A percentile compares a stretch with the other conserved stretches of the same genome.
Conservation (phyloP, 1,284 basidiomycete genomes). For the Gomphus bonarii region DNA sequence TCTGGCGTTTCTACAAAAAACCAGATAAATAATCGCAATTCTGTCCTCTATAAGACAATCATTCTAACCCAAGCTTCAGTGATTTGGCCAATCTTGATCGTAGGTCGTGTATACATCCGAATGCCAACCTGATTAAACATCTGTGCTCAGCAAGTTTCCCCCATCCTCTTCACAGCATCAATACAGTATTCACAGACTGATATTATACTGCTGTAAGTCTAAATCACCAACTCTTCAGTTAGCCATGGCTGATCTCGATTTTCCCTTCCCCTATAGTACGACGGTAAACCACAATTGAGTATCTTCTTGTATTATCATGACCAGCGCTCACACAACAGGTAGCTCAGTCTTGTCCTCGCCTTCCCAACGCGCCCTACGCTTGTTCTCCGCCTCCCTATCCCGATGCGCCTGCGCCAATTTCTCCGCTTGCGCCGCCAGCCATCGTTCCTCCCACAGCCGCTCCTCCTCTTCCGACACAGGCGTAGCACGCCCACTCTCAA, state of each 20-base stretch:
- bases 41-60: not conserved
- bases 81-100: slow-evolving; percentile 2
- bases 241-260: no score
- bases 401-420: slow-evolving; percentile 3
- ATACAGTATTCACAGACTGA: no score
- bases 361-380: slow-evolving; percentile 3
- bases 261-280: no score
- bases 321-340: not conserved
- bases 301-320: not conserved
- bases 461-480: slow-evolving; percentile 4
- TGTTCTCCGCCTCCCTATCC: slow-evolving; percentile 4
- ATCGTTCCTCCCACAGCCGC: slow-evolving; percentile 5
- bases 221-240: no score
- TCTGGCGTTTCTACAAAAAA: slow-evolving; percentile 1
- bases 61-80: not conserved
- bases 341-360: not conserved
- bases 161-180: no score
- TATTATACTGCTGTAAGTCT: no score
- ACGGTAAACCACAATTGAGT: no score
- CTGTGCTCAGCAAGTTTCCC: no score
- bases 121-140: not conserved
- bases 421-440: slow-evolving; percentile 8
- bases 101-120: not conserved
- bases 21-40: not conserved
- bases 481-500: not conserved